A percentile compares a stretch with the other conserved stretches of the same genome.
These are phyloP conservation scores for Syncephalastrum monosporum DNA, from an alignment of 371 early-diverging fungal species.

Conservation along the genomic window DNA sequence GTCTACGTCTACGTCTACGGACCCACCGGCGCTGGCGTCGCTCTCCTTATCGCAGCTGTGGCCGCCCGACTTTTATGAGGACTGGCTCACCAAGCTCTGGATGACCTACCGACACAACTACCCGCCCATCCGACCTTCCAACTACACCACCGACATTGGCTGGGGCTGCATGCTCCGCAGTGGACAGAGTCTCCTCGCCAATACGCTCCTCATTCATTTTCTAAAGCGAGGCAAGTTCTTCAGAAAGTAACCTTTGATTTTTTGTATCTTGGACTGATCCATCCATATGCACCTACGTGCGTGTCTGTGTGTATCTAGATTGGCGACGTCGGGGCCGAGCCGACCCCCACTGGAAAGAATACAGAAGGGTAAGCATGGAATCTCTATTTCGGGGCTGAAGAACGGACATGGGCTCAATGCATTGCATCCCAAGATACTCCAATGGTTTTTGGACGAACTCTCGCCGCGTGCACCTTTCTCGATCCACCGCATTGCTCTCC, in stretches of 20 bases:
- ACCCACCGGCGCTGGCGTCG: constrained; percentile 1
- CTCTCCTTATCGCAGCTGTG: constrained; percentile 26
- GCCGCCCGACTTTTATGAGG: constrained; percentile 62
- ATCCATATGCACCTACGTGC: too few relatives aligned
- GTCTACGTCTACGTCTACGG: background rate
- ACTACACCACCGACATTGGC: constrained; percentile 84
- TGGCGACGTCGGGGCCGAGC: constrained; percentile 49
- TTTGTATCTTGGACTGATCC: background rate
- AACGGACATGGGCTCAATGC: background rate
- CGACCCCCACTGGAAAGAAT: constrained; percentile 36
- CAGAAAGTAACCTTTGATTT: background rate
- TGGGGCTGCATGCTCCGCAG: constrained; percentile 98
- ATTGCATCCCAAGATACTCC: constrained; percentile 56
- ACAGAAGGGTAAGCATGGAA: constrained; percentile 36
- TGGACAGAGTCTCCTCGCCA: constrained; percentile 91
- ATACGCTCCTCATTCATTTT: constrained; percentile 72
- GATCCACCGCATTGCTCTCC: constrained; percentile 88
- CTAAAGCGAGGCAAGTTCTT: constrained; percentile 61
- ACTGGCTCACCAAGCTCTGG: constrained; percentile 83
- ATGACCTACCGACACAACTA: constrained; percentile 91
- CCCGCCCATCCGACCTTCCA: constrained; percentile 78
- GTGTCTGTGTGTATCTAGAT: constrained; percentile 24
- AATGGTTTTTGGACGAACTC: constrained; percentile 84
- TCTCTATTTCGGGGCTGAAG: background rate
- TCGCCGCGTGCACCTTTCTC: constrained; percentile 79